A percentile compares a stretch with the other conserved stretches of the same genome.
Evolutionary conservation across 257 asterid genomes (phyloP).

Genomic region (Nicotiana undulata): DNA sequence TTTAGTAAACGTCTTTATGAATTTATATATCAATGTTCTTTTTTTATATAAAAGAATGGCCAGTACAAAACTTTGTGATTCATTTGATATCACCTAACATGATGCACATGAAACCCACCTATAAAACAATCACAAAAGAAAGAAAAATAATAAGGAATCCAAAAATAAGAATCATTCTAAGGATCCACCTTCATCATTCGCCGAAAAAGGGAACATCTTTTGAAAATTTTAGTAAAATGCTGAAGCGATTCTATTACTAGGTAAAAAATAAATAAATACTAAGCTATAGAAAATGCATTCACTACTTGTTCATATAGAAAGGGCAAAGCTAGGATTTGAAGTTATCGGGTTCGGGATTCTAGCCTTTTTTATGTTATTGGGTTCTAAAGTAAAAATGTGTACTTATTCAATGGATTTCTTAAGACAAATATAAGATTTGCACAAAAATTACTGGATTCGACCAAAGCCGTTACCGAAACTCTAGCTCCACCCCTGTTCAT

Average conservation of each 20-base stretch:
- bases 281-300: background rate
- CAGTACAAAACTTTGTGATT: background rate
- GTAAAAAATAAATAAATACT: background rate
- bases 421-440: no score
- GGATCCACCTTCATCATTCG: background rate
- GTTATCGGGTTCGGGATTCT: no score
- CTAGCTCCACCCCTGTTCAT: background rate
- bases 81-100: conserved; percentile 5
- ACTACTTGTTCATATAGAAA: no score
- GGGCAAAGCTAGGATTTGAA: no score
- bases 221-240: background rate
- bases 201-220: background rate
- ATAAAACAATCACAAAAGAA: background rate
- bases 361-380: no score
- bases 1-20: background rate
- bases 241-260: background rate
- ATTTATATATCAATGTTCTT: background rate
- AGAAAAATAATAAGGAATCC: background rate
- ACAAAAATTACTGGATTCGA: no score
- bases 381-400: no score
- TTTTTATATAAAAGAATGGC: background rate
- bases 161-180: background rate
- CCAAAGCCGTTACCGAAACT: no score
- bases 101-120: conserved; percentile 12
- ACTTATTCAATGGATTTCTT: no score